Evolutionary conservation across 2,329 filamentous ascomycete genomes (phyloP).

Genomic region (Allantophomopsis cytisporea): DNA sequence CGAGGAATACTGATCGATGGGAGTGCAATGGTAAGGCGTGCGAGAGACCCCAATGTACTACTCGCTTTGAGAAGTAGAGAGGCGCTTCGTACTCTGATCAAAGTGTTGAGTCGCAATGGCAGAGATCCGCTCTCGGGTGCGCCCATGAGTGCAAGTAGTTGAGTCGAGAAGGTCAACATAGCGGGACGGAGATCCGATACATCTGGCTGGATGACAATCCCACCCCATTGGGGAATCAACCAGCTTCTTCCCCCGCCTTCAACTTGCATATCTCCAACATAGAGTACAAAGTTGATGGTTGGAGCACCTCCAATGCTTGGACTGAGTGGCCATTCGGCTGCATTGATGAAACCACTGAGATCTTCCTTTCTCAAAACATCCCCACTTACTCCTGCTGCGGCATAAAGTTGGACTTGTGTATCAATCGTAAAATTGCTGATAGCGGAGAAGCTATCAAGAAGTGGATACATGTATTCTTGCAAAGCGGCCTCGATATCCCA

Average conservation of each 20-base stretch:
- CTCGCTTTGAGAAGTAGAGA: constrained; percentile 80
- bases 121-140: constrained; percentile 74
- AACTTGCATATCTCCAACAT: constrained; percentile 49
- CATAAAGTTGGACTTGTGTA: constrained; percentile 91
- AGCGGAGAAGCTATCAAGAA: constrained; percentile 63
- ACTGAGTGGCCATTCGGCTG: constrained; percentile 91
- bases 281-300: constrained; percentile 92
- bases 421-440: constrained; percentile 96
- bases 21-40: constrained; percentile 70
- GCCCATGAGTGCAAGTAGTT: constrained; percentile 78
- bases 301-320: constrained; percentile 88
- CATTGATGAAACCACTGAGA: constrained; percentile 89
- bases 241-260: constrained; percentile 48
- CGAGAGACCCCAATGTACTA: constrained; percentile 85
- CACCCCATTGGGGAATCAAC: constrained; percentile 95
- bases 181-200: constrained; percentile 62
- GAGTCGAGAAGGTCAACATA: constrained; percentile 80
- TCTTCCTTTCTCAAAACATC: constrained; percentile 69
- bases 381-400: constrained; percentile 46
- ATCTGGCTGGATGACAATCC: constrained; percentile 44
- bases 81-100: constrained; percentile 74
- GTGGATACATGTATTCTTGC: constrained; percentile 65
- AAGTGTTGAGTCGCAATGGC: constrained; percentile 70
- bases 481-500: constrained; percentile 87
- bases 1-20: constrained; percentile 84